Percentiles rank a stretch among this genome's conserved stretches.
Evolutionary conservation across 2,329 filamentous ascomycete species (phyloP).

Genomic region (Diaporthe citrichinensis): DNA sequence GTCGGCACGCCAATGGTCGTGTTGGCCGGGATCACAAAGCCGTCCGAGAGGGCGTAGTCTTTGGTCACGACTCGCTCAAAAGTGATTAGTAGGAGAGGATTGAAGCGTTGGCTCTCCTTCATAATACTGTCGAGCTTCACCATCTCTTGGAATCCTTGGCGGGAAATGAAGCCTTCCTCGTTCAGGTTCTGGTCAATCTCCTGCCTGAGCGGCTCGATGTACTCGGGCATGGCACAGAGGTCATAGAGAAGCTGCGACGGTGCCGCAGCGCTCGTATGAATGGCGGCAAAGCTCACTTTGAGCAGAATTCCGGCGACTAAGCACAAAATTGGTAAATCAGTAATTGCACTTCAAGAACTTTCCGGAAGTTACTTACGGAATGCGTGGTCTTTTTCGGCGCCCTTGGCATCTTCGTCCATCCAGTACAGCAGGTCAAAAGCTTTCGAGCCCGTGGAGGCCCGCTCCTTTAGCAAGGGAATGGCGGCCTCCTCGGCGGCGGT

Average conservation of each 20-base stretch:
- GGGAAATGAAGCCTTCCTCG: background rate
- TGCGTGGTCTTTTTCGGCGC: background rate
- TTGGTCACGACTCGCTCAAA: constrained; percentile 65
- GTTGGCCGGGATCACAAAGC: constrained; percentile 61
- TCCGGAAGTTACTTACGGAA: background rate
- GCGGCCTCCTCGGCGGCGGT: constrained; percentile 44
- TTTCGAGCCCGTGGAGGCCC: constrained; percentile 28
- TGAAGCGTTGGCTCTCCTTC: constrained; percentile 50
- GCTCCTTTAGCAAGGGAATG: constrained; percentile 46
- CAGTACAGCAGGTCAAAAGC: constrained; percentile 46
- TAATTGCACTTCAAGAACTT: constrained; percentile 41
- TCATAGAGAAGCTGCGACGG: constrained; percentile 66
- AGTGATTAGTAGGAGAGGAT: constrained; percentile 51
- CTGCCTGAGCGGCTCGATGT: background rate
- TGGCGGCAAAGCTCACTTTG: constrained; percentile 61
- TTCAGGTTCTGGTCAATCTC: background rate
- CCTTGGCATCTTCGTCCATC: constrained; percentile 43
- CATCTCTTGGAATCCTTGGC: background rate
- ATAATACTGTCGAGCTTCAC: constrained; percentile 47
- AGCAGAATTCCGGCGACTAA: constrained; percentile 54
- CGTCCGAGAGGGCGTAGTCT: constrained; percentile 66
- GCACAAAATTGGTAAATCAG: background rate
- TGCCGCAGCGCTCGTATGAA: constrained; percentile 64
- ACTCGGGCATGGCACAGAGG: constrained; percentile 52
- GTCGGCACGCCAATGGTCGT: constrained; percentile 50